Evolutionary conservation across 164 flowering plant genomes (phyloP).

Genomic region (Aristolochia contorta): DNA sequence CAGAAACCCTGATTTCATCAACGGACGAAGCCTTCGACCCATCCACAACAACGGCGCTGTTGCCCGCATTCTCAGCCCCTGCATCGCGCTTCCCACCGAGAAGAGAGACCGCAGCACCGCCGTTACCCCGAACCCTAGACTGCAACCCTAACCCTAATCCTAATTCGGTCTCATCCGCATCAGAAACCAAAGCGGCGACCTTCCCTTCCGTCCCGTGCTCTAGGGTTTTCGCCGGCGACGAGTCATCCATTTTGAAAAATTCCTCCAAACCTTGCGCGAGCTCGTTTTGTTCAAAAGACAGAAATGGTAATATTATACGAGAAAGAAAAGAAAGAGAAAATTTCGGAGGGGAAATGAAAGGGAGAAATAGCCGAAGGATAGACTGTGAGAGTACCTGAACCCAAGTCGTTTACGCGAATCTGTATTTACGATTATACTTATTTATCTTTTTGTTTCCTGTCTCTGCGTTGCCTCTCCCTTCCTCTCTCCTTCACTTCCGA

Average conservation of each 20-base stretch:
- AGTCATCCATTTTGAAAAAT: neutral
- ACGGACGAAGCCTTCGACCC: neutral
- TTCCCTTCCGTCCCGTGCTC: neutral
- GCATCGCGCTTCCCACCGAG: neutral
- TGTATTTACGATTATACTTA: too few relatives aligned
- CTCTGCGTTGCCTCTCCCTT: too few relatives aligned
- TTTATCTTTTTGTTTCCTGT: too few relatives aligned
- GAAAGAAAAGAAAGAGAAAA: neutral
- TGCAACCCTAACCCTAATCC: conserved; percentile 1
- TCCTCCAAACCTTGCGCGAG: neutral
- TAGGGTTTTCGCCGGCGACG: neutral
- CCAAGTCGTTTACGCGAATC: too few relatives aligned
- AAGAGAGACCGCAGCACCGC: neutral
- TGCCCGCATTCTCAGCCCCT: neutral
- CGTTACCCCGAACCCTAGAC: neutral
- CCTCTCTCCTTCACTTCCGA: too few relatives aligned
- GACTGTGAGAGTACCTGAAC: neutral
- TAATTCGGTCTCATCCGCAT: neutral
- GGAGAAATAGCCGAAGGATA: neutral
- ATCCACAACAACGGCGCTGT: neutral
- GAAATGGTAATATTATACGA: neutral
- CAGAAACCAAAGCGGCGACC: neutral
- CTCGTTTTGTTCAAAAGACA: neutral
- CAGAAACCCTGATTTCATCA: conserved; percentile 1
- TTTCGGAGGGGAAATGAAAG: too few relatives aligned